Evolutionary conservation across 1,284 basidiomycete species (phyloP).

Genomic region (Grifola frondosa): DNA sequence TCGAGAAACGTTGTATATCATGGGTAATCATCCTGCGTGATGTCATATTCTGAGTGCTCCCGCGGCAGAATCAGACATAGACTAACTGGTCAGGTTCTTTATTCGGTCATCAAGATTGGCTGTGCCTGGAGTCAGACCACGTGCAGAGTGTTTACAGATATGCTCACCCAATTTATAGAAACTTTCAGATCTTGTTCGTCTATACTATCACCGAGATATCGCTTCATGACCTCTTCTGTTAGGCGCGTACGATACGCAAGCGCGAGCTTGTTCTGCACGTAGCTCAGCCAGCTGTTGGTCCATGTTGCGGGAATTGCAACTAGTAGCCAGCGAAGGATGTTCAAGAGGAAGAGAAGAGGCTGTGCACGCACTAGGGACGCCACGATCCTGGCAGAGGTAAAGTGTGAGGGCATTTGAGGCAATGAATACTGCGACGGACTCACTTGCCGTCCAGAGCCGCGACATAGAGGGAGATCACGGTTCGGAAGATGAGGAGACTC

Average conservation of each 20-base stretch:
- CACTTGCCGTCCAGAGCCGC: slow-evolving; percentile 92
- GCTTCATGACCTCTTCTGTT: slow-evolving; percentile 79
- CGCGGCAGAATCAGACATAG: not conserved
- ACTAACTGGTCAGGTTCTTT: slow-evolving; percentile 91
- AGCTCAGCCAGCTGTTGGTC: slow-evolving; percentile 95
- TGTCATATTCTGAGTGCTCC: slow-evolving; percentile 7
- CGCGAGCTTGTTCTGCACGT: slow-evolving; percentile 91
- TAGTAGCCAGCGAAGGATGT: slow-evolving; percentile 88
- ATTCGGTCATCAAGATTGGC: slow-evolving; percentile 93
- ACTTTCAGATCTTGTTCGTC: slow-evolving; percentile 65
- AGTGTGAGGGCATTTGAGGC: not conserved
- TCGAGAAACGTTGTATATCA: slow-evolving; percentile 93
- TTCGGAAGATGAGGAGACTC: slow-evolving; percentile 83
- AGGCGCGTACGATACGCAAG: slow-evolving; percentile 90
- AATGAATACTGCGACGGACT: slow-evolving; percentile 30
- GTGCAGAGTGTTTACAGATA: not conserved
- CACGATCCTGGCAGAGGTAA: slow-evolving; percentile 67
- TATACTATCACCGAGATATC: slow-evolving; percentile 81
- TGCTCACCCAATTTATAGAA: slow-evolving; percentile 89
- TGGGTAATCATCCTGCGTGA: slow-evolving; percentile 83
- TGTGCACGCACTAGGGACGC: slow-evolving; percentile 92
- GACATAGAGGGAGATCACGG: slow-evolving; percentile 93
- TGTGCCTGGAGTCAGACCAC: slow-evolving; percentile 27
- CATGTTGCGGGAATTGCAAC: slow-evolving; percentile 96
- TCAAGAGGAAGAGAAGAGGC: slow-evolving; percentile 77